Base-by-base conservation (phyloP, 257 asterid genomes). In the Ocimum tenuiflorum region DNA sequence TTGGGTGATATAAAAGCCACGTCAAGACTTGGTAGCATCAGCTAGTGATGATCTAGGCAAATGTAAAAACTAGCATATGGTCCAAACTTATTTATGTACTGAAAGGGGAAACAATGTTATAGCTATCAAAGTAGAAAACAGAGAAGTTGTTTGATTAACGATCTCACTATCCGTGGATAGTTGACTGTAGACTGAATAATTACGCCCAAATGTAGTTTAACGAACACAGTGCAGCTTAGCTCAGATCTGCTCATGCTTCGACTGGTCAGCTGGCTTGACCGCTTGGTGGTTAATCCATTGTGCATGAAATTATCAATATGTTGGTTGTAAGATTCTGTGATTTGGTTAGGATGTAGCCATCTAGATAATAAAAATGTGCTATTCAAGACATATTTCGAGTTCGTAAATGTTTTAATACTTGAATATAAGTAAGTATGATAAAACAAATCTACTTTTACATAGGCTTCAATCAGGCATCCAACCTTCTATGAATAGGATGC, bases 401-500 rank as follows among this genome's bases (percentile, higher is more conserved):
- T 27, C 8, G 6, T 18, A 27, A 15, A 33, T 56, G 5, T 14
- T 38, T 20, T 1, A 7, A 39, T 12, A 19, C 20, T 36, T 20
- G 39, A 12, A 59, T n/a, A n/a, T n/a, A 59, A 6, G 20, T 45
- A 56, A 33, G 15, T 9, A 56, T 14, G 17, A 56, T 18, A 22
- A 31, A 31, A 14, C n/a, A 58, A 8, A 38, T 10, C 41, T 58
- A 36, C 35, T 58, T 36, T 18, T 19, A 5, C 24, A 35, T 11
- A 17, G 41, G 84, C 73, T 45, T 76, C 77, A 41, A 64, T 76
- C 4, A 82, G 71, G 80, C 76, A 81, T 39, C 78, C 77, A 8
- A 70, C 56, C 33, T 78, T 81, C 64, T 66, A 65, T 18, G 31
- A 60, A 36, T 6, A 36, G 42, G 8, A 36, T 6, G 42, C 11